Conservation (phyloP, 2,329 filamentous ascomycete species). For the Paecilomyces fulvus region DNA sequence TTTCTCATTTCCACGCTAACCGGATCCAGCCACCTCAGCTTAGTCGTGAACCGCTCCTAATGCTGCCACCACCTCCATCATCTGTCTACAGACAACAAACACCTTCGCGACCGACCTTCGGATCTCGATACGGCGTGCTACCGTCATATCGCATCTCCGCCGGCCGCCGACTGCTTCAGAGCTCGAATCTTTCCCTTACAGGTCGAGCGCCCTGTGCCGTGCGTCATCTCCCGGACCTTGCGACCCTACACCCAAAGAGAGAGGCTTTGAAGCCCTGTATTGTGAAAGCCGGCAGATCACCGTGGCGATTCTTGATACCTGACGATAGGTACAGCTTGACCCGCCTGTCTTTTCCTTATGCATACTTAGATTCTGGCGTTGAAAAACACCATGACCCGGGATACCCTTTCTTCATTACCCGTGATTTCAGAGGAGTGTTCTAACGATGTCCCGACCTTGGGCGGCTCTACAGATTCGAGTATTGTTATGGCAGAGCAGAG, state of each 20-base stretch:
- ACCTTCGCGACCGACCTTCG: conserved; percentile 15
- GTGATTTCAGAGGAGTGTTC: conserved; percentile 16
- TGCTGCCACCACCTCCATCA: conserved; percentile 25
- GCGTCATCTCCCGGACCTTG: conserved; percentile 18
- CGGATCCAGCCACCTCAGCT: conserved; percentile 34
- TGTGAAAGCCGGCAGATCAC: conserved; percentile 21
- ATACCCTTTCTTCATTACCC: conserved; percentile 11
- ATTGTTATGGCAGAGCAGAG: conserved; percentile 67
- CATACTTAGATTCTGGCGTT: conserved; percentile 6
- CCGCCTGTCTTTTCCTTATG: conserved; percentile 10
- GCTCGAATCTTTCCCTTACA: conserved; percentile 14
- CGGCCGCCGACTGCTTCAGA: conserved; percentile 10
- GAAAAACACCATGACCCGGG: conserved; percentile 5
- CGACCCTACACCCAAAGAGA: conserved; percentile 20
- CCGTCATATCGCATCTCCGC: conserved; percentile 4
- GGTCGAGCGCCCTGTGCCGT: conserved; percentile 17
- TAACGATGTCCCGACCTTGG: conserved; percentile 25
- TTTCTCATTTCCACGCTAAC: conserved; percentile 29
- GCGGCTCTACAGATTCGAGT: conserved; percentile 37
- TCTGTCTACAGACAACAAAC: conserved; percentile 18
- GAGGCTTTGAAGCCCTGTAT: background rate
- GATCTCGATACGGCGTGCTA: conserved; percentile 8
- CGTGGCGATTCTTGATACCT: conserved; percentile 36
- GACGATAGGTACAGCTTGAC: conserved; percentile 31
- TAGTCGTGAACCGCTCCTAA: conserved; percentile 26